Base-by-base conservation (phyloP, 768 basidiomycete genomes). In the Tulasnella sp. region DNA sequence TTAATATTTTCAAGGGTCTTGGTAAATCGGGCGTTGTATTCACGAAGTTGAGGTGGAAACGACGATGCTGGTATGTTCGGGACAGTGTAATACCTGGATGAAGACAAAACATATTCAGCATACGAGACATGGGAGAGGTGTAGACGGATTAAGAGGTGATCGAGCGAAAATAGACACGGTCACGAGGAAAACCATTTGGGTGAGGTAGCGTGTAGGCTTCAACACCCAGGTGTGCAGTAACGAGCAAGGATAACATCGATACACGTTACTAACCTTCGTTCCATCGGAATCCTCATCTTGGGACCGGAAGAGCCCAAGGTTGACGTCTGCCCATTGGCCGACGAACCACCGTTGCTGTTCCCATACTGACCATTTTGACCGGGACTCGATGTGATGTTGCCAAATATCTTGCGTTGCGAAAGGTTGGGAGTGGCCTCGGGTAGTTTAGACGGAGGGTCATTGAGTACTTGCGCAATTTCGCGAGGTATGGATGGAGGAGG, bases 1-100 rank as follows among this genome's bases (percentile, higher is more conserved):
- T 99, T 99, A 72, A 99, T 92, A 20, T 77, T 69, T 40, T 92
- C 83, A 7, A 98, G 73, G 31, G 78, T 65, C 58, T 81, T 81
- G 4, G 95, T 99, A 69, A 99, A 96, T 6, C 78, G 73, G 22
- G 78, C 76, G 65, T 98, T 98, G 70, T 89, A 95, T 58, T 93
- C 90, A 58, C 81, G 81, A 0, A 99, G 78, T 61, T 93, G 86
- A 0, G 93, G 95, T 3, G 93, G 95, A 76, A 89, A 95, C 20
- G 72, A 51, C 66, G 37, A 81, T 72, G 56, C 71, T 89, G 93
- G 67, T 92, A 95, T 65, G 88, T 89, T 62, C 31, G 57, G 53
- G 20, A 54, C 53, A 31, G 24, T 8, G 37, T 50, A 34, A 40
- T 54, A 56, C 35, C 55, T 56, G 31, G 39, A 42, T 19, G 10